Conservation (phyloP, 2,329 filamentous ascomycete species). For the Monosporascus sp. region DNA sequence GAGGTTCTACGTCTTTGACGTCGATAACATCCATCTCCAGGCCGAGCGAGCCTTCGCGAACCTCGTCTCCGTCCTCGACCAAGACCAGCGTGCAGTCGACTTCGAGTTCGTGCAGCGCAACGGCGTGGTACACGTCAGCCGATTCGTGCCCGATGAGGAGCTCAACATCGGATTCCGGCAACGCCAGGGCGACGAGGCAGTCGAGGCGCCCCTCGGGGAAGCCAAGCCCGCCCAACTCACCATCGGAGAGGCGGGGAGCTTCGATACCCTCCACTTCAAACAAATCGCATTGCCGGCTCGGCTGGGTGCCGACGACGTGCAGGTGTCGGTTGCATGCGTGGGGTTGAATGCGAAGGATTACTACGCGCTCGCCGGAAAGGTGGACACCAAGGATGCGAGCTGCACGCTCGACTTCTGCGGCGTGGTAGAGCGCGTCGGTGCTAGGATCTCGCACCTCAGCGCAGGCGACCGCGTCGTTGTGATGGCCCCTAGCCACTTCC, state of each 20-base stretch:
- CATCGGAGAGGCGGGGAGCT: no score
- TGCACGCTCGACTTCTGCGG: not conserved
- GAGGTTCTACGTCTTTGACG: conserved; percentile 6
- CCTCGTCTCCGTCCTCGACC: not conserved
- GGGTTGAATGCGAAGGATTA: no score
- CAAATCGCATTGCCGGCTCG: no score
- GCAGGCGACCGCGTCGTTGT: conserved; percentile 6
- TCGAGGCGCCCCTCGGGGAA: not conserved
- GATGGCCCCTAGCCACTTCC: not conserved
- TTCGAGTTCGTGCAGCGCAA: conserved; percentile 3
- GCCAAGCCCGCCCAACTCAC: not conserved
- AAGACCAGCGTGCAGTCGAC: not conserved
- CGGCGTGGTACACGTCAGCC: conserved; percentile 10
- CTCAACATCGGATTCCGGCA: conserved; percentile 13
- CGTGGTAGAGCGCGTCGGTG: not conserved
- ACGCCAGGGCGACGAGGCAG: not conserved
- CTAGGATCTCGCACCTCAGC: not conserved
- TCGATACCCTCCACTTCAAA: no score
- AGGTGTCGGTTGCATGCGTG: no score
- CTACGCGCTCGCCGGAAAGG: no score
- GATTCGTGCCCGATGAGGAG: conserved; percentile 10
- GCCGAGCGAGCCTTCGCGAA: not conserved
- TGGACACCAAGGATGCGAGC: not conserved
- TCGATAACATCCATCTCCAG: not conserved
- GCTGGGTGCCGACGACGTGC: no score